Evolutionary conservation across 139 green algal genomes (phyloP).

Genomic region (Volvox reticuliferus): DNA sequence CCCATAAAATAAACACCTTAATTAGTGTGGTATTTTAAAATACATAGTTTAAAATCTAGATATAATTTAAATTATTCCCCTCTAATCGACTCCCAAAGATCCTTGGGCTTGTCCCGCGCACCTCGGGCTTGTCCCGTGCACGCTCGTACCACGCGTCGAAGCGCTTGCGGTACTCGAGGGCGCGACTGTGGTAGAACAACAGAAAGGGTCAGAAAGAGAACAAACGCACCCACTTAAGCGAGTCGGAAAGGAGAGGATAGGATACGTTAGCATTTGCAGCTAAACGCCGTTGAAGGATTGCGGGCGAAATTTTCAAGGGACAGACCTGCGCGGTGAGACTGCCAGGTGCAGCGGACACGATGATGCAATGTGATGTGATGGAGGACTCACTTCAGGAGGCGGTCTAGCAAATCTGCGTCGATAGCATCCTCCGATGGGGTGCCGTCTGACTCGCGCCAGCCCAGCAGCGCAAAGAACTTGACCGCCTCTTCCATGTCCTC

Average conservation of each 20-base stretch:
- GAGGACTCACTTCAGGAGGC: constrained; percentile 11
- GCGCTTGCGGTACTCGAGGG: constrained; percentile 1
- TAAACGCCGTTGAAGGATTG: no score
- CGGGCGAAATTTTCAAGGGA: neutral
- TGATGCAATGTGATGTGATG: neutral
- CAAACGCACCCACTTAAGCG: no score
- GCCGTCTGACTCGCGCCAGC: constrained; percentile 29
- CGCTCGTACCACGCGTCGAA: constrained; percentile 44
- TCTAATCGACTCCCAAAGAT: no score
- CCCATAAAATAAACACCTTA: no score
- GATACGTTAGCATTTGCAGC: no score
- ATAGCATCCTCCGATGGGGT: neutral
- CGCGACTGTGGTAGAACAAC: neutral
- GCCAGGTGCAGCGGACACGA: neutral
- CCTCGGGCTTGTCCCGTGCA: constrained; percentile 28
- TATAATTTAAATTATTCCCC: no score
- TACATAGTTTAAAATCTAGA: no score
- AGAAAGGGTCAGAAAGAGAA: neutral
- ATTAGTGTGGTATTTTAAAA: no score
- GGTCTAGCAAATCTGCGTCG: constrained; percentile 22
- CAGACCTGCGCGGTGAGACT: neutral
- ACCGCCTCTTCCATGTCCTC: constrained; percentile 34
- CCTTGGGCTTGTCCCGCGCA: no score
- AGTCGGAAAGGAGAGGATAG: no score
- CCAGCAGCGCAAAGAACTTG: constrained; percentile 41